Base-by-base conservation (phyloP, 2,329 filamentous ascomycete species). In the Fusarium paranaense region DNA sequence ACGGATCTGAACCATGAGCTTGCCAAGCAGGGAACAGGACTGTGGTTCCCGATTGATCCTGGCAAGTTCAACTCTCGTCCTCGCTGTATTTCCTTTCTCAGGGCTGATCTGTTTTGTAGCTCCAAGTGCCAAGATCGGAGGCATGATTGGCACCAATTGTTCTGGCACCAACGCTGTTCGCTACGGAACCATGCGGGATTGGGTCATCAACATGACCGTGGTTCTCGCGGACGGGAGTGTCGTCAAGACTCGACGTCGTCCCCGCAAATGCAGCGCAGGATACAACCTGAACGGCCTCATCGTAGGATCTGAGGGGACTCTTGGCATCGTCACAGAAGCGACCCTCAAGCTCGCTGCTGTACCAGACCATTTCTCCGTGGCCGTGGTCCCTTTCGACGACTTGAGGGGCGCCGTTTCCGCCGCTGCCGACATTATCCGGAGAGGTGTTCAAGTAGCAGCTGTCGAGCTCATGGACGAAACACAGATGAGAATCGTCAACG, bases 161-260 rank as follows among this genome's bases (percentile, higher is more conserved):
- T 91, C 85, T 64, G 88, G 88, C 0, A 90, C 89, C 0, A 90
- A 90, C 73, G 88, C 89, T 1, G 85, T 89, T 64, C 85, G 91
- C 61, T 94, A 94, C 76, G 92, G 92, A 0, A 93, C 92, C 0
- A 94, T 94, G 92, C 93, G 92, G 73, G 92, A 94, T 72, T 94
- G 91, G 87, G 92, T 94, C 1, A 84, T 94, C 70, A 93, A 91
- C 73, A 80, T 94, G 27, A 94, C 92, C 0, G 91, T 93, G 0
- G 92, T 94, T 0, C 85, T 94, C 47, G 89, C 92, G 1, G 91
- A 94, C 78, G 92, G 92, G 1, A 87, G 86, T 0, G 68, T 85
- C n/a, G 90, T 95, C 80, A 94, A 93, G 78, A 94, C 92, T 0
- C 85, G 92, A 16, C 85, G 87, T 38, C 85, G 92, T 6, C 92